Evolutionary conservation across 1,284 basidiomycete genomes (phyloP).

Genomic region (Sporisorium graminicola): DNA sequence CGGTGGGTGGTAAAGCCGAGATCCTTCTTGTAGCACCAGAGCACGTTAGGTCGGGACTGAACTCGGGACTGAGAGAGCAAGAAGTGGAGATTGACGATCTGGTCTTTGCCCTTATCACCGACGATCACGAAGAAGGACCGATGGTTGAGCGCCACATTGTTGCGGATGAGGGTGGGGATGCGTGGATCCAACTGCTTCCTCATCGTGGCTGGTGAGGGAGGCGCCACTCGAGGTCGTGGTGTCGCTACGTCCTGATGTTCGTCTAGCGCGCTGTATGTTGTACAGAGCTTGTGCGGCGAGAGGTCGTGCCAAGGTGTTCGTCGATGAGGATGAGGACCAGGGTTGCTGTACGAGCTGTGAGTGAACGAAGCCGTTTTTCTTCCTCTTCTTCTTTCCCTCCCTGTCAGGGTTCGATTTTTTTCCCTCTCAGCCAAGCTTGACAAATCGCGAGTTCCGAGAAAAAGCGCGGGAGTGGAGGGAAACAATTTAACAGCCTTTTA

Average conservation of each 20-base stretch:
- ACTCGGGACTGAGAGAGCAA: constrained; percentile 71
- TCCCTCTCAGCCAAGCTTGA: not conserved
- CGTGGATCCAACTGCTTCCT: constrained; percentile 78
- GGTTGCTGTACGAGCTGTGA: not conserved
- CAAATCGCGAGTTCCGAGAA: constrained; percentile 18
- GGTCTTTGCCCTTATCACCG: constrained; percentile 93
- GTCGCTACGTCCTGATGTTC: too few species aligned
- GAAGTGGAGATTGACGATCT: constrained; percentile 97
- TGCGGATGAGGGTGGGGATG: constrained; percentile 90
- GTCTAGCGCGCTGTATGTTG: too few species aligned
- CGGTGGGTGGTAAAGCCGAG: constrained; percentile 79
- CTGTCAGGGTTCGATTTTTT: constrained; percentile 26
- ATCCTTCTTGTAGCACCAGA: constrained; percentile 68
- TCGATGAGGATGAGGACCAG: constrained; percentile 1
- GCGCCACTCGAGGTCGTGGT: constrained; percentile 7
- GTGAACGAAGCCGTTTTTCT: not conserved
- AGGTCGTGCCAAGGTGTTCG: not conserved
- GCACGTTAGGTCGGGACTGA: constrained; percentile 62
- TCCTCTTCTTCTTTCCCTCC: constrained; percentile 1
- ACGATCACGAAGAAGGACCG: constrained; percentile 97
- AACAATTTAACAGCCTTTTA: not conserved
- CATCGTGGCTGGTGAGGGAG: constrained; percentile 44
- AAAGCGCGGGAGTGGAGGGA: not conserved
- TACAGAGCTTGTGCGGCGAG: not conserved
- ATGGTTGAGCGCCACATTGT: constrained; percentile 85